Evolutionary conservation across 768 basidiomycete species (phyloP), one percentile per base, ranked within the genome.

Genomic region (Calocybe indica): DNA sequence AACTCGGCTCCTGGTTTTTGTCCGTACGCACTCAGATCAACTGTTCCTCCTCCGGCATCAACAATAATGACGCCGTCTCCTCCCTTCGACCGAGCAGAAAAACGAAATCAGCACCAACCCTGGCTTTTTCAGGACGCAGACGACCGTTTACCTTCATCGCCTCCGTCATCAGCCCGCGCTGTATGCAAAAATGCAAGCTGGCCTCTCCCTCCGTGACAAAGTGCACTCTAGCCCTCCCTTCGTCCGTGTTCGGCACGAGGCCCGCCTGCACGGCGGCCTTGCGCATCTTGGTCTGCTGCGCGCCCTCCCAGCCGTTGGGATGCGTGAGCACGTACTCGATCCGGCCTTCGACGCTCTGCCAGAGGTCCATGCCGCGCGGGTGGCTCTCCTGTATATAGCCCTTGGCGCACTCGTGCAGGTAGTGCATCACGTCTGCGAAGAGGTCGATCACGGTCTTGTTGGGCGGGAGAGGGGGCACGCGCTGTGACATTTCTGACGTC

Each of bases 171-270:
- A 73, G 48, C 2, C 73, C 65, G 36, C 65, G 71, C 5, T 36
- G 52, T 12, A 78, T 60, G 47, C 77, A 80, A 52, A 67, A 79
- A 47, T 80, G 72, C 7, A 80, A 52, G 52, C 73, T 74, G 0
- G 79, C 79, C 49, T 81, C 79, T 0, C 79, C 79, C 52, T 80
- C 79, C 0, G 78, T 80, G 12, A 80, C 68, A 43, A 81, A 71
- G 5, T 67, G 72, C 3, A 80, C 54, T 0, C 74, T 70, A 1
- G 60, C 56, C n/a, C 66, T 69, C 0, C 66, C 70, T 11, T 60
- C 61, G 5, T 60, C 44, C 0, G 55, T 61, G 46, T 65, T 51
- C 0, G 68, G 53, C 1, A 81, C 63, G 22, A 82, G 64, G 11
- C 76, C 73, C 0, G 71, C 80, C 29, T 61, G 22, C 5, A 70